These are phyloP conservation scores for Puccinellia tenuiflora DNA, from an alignment of 176 grass and related monocot genomes.

Conservation along the genomic window DNA sequence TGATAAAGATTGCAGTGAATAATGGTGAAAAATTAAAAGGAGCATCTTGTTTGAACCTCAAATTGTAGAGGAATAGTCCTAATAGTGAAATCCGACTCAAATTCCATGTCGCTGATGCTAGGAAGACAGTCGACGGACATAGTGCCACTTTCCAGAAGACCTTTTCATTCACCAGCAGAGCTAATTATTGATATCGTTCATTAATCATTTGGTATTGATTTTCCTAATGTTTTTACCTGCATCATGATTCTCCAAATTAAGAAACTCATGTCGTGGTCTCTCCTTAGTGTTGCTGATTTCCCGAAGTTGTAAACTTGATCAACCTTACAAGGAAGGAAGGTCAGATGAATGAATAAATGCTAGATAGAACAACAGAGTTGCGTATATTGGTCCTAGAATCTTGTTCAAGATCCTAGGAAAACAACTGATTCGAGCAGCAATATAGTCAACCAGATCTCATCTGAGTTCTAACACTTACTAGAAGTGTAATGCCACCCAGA, in stretches of 20 bases:
- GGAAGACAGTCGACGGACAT: slow-evolving; percentile 8
- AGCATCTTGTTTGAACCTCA: slow-evolving; percentile 38
- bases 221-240: slow-evolving; percentile 34
- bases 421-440: not conserved
- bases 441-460: not conserved
- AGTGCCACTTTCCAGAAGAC: slow-evolving; percentile 12
- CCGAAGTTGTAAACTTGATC: slow-evolving; percentile 67
- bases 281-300: slow-evolving; percentile 34
- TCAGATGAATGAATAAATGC: slow-evolving; percentile 19
- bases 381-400: not conserved
- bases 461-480: not conserved
- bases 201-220: not conserved
- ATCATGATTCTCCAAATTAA: slow-evolving; percentile 23
- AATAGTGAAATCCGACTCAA: slow-evolving; percentile 62
- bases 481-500: not conserved
- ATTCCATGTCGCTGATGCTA: slow-evolving; percentile 33
- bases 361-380: slow-evolving; percentile 4
- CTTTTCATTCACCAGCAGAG: slow-evolving; percentile 28
- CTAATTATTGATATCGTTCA: slow-evolving; percentile 1
- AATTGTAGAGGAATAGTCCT: slow-evolving; percentile 63
- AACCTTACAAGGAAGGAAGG: slow-evolving; percentile 61
- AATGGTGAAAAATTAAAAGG: not conserved
- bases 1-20: not conserved
- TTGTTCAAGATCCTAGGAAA: slow-evolving; percentile 8
- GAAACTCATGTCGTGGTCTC: slow-evolving; percentile 8